Base-by-base conservation (phyloP, 805 yeast species). In the Wickerhamomyces queroliae region DNA sequence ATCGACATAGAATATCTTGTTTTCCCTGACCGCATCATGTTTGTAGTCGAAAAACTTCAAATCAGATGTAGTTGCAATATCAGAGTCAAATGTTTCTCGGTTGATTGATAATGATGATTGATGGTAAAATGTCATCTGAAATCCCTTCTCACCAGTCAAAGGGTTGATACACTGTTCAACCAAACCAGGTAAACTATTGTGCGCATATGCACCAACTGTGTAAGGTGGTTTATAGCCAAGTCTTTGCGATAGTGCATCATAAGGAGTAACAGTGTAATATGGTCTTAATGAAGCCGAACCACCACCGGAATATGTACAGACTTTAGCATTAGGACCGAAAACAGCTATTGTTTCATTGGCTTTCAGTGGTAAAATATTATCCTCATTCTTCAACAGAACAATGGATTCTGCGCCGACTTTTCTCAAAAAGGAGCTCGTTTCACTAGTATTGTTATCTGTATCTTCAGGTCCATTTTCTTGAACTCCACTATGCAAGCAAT, bases 291-390 rank as follows among this genome's bases (percentile, higher is more conserved):
- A 64, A 36, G 83, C 81, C 17, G 81, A 76, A 10, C 84, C 84
- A 45, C 84, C 84, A 44, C 84, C 83, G 24, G 75, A 68, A 43
- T 65, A 69, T 33, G 71, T 69, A 13, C 76, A 61, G 23, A 37
- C 30, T 48, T 70, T 74, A 26, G 77, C 81, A 47, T 73, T 75
- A 23, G 82, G 81, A 7, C 85, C 85, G 50, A 79, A 74, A 20
- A 79, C 70, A 2, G 78, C 78, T 33, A 70, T 61, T 8, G 53
- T 61, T 39, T 69, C 68, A 9, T 51, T 42, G 45, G 63, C 68
- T 32, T 60, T 52, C 39, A 79, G 61, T 2, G 84, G 85, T 41
- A 76, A 59, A 7, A 72, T 37, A 23, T 49, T 43, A 34, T 58
- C 50, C 20, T 77, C 78, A 54, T 78, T 78, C 53, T 76, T 76